Evolutionary conservation across 495 filamentous ascomycete species (phyloP).

Genomic region (Schizothecium vesticola): DNA sequence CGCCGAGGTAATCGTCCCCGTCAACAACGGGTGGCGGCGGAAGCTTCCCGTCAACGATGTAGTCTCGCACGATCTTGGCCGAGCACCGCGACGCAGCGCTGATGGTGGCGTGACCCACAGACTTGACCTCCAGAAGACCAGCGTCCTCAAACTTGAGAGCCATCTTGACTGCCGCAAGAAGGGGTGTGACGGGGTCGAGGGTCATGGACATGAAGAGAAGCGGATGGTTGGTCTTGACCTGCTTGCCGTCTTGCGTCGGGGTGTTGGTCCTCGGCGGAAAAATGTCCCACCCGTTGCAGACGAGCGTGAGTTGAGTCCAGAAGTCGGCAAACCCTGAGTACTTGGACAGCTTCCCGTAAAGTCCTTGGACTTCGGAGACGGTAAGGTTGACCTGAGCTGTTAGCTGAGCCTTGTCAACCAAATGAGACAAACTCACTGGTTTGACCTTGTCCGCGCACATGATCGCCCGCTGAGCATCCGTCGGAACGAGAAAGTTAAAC

Average conservation of each 20-base stretch:
- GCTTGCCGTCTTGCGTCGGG: background rate
- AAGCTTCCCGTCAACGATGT: constrained; percentile 36
- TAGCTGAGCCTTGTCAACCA: background rate
- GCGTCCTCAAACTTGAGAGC: constrained; percentile 41
- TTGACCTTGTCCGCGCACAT: constrained; percentile 44
- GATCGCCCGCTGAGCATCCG: constrained; percentile 40
- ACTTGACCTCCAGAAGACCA: constrained; percentile 41
- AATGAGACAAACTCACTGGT: constrained; percentile 19
- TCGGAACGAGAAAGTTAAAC: constrained; percentile 39
- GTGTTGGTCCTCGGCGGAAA: background rate
- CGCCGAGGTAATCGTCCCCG: constrained; percentile 20
- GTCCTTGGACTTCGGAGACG: constrained; percentile 26
- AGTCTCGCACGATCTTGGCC: constrained; percentile 32
- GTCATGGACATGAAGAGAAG: constrained; percentile 56
- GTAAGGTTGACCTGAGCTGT: constrained; percentile 33
- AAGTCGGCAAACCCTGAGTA: constrained; percentile 42
- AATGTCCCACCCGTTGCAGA: constrained; percentile 42
- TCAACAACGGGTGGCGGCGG: constrained; percentile 33
- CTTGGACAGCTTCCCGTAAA: constrained; percentile 32
- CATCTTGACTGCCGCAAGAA: constrained; percentile 48
- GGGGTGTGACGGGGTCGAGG: constrained; percentile 56
- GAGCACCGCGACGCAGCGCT: constrained; percentile 36
- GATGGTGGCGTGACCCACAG: constrained; percentile 41
- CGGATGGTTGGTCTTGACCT: constrained; percentile 49
- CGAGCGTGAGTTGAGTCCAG: constrained; percentile 37